Percentiles rank a stretch among this genome's conserved stretches.
phyloP scores from a whole-genome alignment of 140 eudicot genomes.

The Senecio squalidus region DNA sequence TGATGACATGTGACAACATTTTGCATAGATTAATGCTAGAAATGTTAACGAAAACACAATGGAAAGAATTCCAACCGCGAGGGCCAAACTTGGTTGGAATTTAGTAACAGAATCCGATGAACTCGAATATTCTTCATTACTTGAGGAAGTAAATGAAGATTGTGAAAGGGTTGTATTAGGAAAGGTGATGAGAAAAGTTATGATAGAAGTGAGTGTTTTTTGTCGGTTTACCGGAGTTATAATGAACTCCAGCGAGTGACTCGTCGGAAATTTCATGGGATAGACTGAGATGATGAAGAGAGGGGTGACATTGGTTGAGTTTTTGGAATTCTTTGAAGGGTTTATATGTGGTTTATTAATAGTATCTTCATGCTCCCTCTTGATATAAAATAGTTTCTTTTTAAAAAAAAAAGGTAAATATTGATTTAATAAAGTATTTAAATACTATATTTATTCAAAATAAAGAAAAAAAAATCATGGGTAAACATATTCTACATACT shows the following conservation, averaged over 20 bases:
- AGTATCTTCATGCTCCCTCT: conserved; percentile 17
- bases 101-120: conserved; percentile 25
- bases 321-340: conserved; percentile 1
- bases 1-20: conserved; percentile 37
- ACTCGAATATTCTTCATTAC: conserved; percentile 1
- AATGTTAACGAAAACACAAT: conserved; percentile 43
- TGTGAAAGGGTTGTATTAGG: conserved; percentile 24
- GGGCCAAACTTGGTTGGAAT: conserved; percentile 58
- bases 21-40: conserved; percentile 34
- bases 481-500: too few species aligned
- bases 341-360: conserved; percentile 19
- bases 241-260: conserved; percentile 19
- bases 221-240: conserved; percentile 10
- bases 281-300: conserved; percentile 4
- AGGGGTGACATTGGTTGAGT: conserved; percentile 20
- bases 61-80: conserved; percentile 50
- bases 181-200: conserved; percentile 13
- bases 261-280: conserved; percentile 26
- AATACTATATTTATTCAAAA: too few species aligned
- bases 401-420: too few species aligned
- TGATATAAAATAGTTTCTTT: conserved; percentile 4
- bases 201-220: conserved; percentile 4
- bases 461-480: too few species aligned
- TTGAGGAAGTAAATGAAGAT: conserved; percentile 20
- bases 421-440: too few species aligned